These are phyloP conservation scores for Tolypocladium endophyticum DNA, from an alignment of 2,329 filamentous ascomycete genomes.

Conservation along the genomic window DNA sequence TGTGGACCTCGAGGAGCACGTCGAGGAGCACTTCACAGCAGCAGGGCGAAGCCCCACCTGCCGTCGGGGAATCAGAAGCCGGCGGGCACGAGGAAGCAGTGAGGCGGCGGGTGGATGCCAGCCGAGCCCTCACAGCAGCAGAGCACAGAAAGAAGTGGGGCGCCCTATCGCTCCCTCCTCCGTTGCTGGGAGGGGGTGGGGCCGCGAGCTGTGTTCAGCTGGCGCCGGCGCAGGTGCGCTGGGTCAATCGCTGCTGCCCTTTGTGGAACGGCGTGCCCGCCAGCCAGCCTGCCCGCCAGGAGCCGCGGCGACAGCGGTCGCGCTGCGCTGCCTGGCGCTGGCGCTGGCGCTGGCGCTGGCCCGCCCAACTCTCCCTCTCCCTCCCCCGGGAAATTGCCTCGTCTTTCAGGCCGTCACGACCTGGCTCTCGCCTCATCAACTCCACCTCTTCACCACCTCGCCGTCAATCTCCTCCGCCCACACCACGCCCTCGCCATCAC, in stretches of 20 bases:
- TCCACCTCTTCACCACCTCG: conserved; percentile 8
- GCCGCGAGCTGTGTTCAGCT: neutral
- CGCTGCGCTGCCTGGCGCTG: too few relatives aligned
- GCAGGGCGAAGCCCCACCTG: neutral
- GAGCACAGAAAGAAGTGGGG: neutral
- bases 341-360: neutral
- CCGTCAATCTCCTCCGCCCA: neutral
- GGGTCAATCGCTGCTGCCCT: neutral
- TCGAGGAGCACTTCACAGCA: too few relatives aligned
- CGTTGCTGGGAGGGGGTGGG: neutral
- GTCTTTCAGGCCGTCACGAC: conserved; percentile 19
- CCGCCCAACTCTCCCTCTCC: neutral
- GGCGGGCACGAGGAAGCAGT: neutral
- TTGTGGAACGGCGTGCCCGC: neutral
- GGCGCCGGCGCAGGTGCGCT: neutral
- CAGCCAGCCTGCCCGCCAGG: conserved; percentile 1
- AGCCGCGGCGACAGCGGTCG: too few relatives aligned
- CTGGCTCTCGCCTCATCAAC: neutral
- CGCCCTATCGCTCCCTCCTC: neutral
- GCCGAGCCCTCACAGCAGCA: neutral
- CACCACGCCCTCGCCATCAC: neutral
- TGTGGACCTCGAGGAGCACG: too few relatives aligned
- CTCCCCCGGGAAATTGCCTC: conserved; percentile 14
- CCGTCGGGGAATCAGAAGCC: neutral
- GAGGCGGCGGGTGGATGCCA: neutral